These are phyloP conservation scores for Cladophialophora carrionii DNA, from an alignment of 2,329 filamentous ascomycete species.

Conservation along the genomic window DNA sequence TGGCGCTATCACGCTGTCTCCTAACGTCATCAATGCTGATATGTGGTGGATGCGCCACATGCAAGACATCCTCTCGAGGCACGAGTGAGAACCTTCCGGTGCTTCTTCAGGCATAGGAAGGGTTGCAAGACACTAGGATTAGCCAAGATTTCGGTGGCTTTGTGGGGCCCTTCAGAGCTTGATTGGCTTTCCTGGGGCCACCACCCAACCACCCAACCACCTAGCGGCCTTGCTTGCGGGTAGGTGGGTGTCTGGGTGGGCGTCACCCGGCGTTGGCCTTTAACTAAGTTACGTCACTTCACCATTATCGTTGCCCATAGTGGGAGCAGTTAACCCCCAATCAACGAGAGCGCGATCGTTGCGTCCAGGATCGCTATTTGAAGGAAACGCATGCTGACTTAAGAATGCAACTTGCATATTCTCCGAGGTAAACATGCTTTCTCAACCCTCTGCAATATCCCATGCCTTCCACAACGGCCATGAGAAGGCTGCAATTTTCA, in stretches of 20 bases:
- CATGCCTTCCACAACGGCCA: background rate
- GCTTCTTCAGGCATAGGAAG: too few relatives aligned
- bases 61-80: too few relatives aligned
- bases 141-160: background rate
- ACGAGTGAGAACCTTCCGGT: too few relatives aligned
- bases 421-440: background rate
- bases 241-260: too few relatives aligned
- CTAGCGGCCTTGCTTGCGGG: too few relatives aligned
- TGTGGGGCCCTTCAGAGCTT: constrained; percentile 2
- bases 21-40: too few relatives aligned
- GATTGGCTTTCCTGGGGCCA: background rate
- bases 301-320: too few relatives aligned
- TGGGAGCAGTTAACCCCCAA: background rate
- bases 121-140: background rate
- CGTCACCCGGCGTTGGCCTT: too few relatives aligned
- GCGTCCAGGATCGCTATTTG: constrained; percentile 1
- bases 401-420: background rate
- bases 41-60: too few relatives aligned
- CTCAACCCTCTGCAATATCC: background rate
- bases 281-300: too few relatives aligned
- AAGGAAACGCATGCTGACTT: constrained; percentile 7
- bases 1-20: too few relatives aligned
- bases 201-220: background rate
- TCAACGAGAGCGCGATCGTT: constrained; percentile 5
- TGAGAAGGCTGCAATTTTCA: background rate